Base-by-base conservation (phyloP, 768 basidiomycete species). In the Imleria badia region DNA sequence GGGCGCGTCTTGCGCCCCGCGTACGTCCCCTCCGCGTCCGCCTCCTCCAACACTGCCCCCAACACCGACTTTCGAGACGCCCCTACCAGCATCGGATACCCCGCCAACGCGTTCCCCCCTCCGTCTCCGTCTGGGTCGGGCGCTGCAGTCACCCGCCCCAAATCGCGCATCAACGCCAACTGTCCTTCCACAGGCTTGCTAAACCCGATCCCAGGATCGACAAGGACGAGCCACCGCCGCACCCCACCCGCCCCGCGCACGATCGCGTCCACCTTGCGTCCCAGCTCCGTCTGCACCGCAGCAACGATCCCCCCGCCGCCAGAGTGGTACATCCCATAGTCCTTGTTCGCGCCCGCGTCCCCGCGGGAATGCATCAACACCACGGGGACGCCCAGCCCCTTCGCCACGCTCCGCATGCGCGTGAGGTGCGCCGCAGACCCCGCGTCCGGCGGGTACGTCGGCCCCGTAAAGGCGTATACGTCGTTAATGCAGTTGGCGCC, bases 321-420 rank as follows among this genome's bases (percentile, higher is more conserved):
- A 23, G n/a, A n/a, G n/a, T 70, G 69, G 65, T 86, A 82, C 51
- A 49, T 60, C 15, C 60, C 63, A 61, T 86, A 86, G 57, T 85
- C 78, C 73, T 91, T 91, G 76, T 94, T 81, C 58, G 76, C 61
- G 15, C 86, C 84, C 0, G 91, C 90, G 52, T 91, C 89, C 0
- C 92, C 94, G 5, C 94, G 78, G 0, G 92, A 94, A 70, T 99
- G 96, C 96, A 98, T 98, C 54, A 98, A 71, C 11, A 98, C 75
- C 45, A 94, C 86, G 0, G 94, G 95, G 0, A 89, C 88, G 6
- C 80, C 81, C 41, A 84, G 73, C 30, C 80, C 74, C 34, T 85
- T 78, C 29, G 87, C 85, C 23, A 85, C 68, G n/a, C 65, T 55
- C 49, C 87, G 83, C 90, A 96, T 90, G 49, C 77, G 71, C 11